Evolutionary conservation across 495 filamentous ascomycete genomes (phyloP).

Genomic region (Lasiosphaeria hispida): DNA sequence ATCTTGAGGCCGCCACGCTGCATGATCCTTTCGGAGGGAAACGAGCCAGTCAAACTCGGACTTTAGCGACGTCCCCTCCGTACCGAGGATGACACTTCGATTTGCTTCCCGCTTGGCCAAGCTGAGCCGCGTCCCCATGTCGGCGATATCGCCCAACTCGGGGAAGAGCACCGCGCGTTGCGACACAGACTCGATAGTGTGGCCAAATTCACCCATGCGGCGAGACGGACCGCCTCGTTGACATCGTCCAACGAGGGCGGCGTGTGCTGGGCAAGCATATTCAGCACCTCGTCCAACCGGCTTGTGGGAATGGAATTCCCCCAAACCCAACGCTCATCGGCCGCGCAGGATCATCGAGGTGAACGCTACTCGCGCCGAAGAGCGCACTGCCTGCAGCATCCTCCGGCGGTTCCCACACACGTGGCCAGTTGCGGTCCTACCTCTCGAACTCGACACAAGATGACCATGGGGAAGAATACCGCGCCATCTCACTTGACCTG

Average conservation of each 20-base stretch:
- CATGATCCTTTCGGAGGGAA: background rate
- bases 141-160: background rate
- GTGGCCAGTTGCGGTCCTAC: background rate
- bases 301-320: background rate
- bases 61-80: background rate
- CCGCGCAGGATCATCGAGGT: background rate
- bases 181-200: background rate
- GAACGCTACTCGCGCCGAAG: background rate
- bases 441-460: background rate
- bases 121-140: background rate
- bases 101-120: background rate
- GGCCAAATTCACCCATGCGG: background rate
- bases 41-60: background rate
- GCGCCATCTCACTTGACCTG: background rate
- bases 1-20: background rate
- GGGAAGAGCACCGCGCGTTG: background rate
- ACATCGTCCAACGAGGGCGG: background rate
- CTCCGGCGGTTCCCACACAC: no score
- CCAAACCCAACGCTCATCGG: background rate
- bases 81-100: background rate
- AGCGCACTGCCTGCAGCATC: no score
- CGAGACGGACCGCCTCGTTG: background rate
- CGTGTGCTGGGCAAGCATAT: background rate
- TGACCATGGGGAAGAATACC: background rate
- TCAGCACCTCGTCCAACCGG: background rate